Evolutionary conservation across 306 rosid genomes (phyloP).

Genomic region (Cucurbita moschata): DNA sequence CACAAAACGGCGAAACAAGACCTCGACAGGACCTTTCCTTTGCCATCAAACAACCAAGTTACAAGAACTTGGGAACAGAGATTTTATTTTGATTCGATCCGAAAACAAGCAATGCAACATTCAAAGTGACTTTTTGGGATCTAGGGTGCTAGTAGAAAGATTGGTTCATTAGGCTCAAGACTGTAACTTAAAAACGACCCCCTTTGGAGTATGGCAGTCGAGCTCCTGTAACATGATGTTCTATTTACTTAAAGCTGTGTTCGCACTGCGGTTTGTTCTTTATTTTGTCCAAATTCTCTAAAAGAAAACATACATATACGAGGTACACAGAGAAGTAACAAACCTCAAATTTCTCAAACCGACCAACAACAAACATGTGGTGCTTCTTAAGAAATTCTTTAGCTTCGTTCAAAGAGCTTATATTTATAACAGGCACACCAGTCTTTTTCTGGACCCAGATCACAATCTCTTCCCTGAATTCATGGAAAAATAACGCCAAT

Average conservation of each 20-base stretch:
- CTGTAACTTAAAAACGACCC: neutral
- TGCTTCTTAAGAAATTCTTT: constrained; percentile 47
- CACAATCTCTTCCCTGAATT: constrained; percentile 77
- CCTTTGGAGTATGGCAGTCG: neutral
- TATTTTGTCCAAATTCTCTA: neutral
- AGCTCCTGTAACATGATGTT: neutral
- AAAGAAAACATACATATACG: neutral
- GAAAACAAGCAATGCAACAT: neutral
- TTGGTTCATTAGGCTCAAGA: neutral
- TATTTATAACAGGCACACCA: constrained; percentile 47
- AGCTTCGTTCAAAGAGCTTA: constrained; percentile 38
- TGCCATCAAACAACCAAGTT: neutral
- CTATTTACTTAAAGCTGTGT: neutral
- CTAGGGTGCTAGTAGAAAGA: neutral
- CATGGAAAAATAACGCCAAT: neutral
- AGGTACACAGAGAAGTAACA: neutral
- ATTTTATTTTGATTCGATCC: neutral
- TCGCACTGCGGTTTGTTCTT: neutral
- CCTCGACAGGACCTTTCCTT: neutral
- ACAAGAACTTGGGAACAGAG: neutral
- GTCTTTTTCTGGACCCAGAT: constrained; percentile 74
- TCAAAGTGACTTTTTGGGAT: neutral
- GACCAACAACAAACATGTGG: constrained; percentile 46
- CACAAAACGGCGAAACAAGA: neutral
- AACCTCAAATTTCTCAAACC: constrained; percentile 61